phyloP scores from a whole-genome alignment of 129 eudicot genomes.

The Centrapalus pauciflorus region DNA sequence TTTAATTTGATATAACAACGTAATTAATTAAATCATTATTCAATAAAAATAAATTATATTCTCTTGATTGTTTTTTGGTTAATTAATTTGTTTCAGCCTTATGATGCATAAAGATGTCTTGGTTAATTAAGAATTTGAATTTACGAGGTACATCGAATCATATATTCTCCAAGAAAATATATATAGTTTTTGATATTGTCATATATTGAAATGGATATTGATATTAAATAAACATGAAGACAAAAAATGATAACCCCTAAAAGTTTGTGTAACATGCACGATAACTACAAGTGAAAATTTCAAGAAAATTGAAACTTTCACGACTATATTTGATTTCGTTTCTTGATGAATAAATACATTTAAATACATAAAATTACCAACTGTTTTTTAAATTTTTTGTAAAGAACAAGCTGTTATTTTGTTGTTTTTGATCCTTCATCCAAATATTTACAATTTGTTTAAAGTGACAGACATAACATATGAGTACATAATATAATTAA shows the following conservation, averaged over 20 bases:
- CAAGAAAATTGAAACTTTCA: slow-evolving; percentile 33
- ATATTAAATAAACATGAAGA: slow-evolving; percentile 12
- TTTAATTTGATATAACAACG: not conserved
- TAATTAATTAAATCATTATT: not conserved
- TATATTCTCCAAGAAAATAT: slow-evolving; percentile 9
- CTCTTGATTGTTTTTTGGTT: no score
- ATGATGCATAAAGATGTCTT: not conserved
- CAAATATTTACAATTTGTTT: no score
- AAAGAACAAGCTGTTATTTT: slow-evolving; percentile 7
- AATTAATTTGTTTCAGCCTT: not conserved
- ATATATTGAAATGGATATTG: slow-evolving; percentile 4
- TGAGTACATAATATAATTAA: no score
- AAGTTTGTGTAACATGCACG: slow-evolving; percentile 26
- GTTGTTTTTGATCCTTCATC: slow-evolving; percentile 10
- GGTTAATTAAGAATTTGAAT: not conserved
- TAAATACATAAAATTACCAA: not conserved
- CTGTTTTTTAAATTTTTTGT: not conserved
- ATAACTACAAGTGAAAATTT: slow-evolving; percentile 10
- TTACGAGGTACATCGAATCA: slow-evolving; percentile 19
- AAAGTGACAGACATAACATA: no score
- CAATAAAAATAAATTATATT: not conserved
- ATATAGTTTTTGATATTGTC: slow-evolving; percentile 9
- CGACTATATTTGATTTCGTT: slow-evolving; percentile 5
- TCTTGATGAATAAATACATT: no score
- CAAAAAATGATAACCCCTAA: slow-evolving; percentile 26